A percentile compares a stretch with the other conserved stretches of the same genome.
Evolutionary conservation across 1,284 basidiomycete genomes (phyloP).

Genomic region (Leccinum cinnamomeum): DNA sequence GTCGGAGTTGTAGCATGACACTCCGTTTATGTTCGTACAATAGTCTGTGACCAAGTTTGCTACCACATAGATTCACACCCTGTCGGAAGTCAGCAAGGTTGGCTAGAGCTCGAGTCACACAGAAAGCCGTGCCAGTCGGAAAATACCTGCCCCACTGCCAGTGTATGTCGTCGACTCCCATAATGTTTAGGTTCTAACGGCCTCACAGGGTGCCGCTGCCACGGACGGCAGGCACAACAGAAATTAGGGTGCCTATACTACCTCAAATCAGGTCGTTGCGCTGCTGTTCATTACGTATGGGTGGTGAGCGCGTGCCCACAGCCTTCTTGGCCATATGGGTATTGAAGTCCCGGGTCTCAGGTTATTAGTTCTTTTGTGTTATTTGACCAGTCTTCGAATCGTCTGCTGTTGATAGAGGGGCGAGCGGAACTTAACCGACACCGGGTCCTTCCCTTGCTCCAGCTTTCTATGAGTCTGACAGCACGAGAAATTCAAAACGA

Average conservation of each 20-base stretch:
- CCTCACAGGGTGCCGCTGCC: neutral
- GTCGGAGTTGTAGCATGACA: neutral
- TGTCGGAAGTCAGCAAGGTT: neutral
- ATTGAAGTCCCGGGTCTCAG: neutral
- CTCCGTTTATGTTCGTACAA: too few relatives aligned
- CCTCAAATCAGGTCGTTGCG: neutral
- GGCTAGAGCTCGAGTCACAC: too few relatives aligned
- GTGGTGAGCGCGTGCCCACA: neutral
- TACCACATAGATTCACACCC: neutral
- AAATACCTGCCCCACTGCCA: neutral
- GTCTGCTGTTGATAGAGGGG: neutral
- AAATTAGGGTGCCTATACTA: neutral
- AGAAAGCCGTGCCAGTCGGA: neutral
- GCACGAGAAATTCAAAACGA: neutral
- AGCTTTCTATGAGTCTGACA: neutral
- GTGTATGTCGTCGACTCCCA: neutral
- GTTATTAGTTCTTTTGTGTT: neutral
- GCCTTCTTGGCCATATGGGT: neutral
- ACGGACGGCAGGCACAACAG: neutral
- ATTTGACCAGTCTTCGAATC: neutral
- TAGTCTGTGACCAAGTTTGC: neutral
- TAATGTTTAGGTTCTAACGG: neutral
- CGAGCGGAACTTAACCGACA: neutral
- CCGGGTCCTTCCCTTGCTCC: neutral
- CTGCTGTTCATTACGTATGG: neutral